Evolutionary conservation across 495 filamentous ascomycete species (phyloP), one percentile per base, ranked within the genome.

Genomic region (Penicillium flavigenum): DNA sequence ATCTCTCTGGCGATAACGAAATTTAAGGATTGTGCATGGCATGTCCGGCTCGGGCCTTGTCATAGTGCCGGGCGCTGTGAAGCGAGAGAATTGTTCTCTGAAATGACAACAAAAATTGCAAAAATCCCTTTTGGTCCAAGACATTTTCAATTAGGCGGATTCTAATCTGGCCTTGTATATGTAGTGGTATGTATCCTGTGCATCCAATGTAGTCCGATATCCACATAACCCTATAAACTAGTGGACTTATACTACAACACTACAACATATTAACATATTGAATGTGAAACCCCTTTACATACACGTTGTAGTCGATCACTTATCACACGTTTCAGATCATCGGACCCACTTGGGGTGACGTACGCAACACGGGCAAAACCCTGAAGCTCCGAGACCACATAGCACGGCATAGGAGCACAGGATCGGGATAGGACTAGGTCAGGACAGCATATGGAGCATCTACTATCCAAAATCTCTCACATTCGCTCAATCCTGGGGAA

Each of bases 71-170:
- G 60, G 66, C 64, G 63, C 54, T 66, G 54, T 51, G 52, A 39
- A 64, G 64, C 62, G 55, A 69, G 62, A 67, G 64, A 63, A 61
- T 58, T 45, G 59, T 68, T 62, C 59, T 67, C 62, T 67, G 66
- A 65, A 69, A 69, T 69, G 66, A 69, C 64, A 69, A 62, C 64
- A 69, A 69, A 69, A 69, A 67, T 67, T 69, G 56, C 59, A 67
- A 67, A 67, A 65, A 57, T 47, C 51, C 51, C 38, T 52, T 44
- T 48, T 61, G 57, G 47, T 48, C 42, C 46, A 42, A 42, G 26
- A 46, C 16, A 24, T 47, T 31, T 31, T 20, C 17, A 26, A 41
- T 31, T 22, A 12, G 41, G 20, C 20, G 20, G 52, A 55, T 55
- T 47, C 0, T 10, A 27, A 47, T 55, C 22, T 47, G 43, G 39